Evolutionary conservation across 108 stramenopile genomes (phyloP).

Genomic region (Aureococcus anophagefferens): DNA sequence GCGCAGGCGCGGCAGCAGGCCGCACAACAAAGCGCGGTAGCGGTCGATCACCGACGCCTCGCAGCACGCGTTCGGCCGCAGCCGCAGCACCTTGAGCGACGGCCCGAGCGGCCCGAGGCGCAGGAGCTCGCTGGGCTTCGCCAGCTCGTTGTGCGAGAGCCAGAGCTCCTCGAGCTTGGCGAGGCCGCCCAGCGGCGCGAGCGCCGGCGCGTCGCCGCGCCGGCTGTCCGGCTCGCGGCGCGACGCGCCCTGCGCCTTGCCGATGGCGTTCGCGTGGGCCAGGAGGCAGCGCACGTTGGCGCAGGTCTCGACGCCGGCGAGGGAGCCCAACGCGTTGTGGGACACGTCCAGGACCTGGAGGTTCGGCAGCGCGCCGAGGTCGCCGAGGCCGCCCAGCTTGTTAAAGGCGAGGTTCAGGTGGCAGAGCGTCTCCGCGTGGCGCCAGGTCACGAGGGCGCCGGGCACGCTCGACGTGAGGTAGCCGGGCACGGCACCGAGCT

Average conservation of each 20-base stretch:
- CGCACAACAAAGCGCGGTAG: neutral
- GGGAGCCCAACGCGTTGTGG: neutral
- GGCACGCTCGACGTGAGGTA: too few species aligned
- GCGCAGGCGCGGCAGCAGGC: neutral
- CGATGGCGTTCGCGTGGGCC: neutral
- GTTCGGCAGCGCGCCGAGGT: neutral
- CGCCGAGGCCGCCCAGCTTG: neutral
- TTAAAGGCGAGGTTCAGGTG: neutral
- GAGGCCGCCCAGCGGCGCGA: too few species aligned
- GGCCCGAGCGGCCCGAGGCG: neutral
- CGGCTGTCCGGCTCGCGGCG: too few species aligned
- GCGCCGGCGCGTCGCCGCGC: too few species aligned
- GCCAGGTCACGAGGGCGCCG: too few species aligned
- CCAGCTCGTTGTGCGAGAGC: neutral
- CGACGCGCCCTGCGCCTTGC: too few species aligned
- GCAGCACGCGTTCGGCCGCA: neutral
- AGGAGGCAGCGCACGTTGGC: neutral
- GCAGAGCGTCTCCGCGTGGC: neutral
- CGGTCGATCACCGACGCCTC: neutral
- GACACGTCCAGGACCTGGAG: neutral
- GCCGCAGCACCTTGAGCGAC: neutral
- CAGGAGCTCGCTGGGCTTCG: neutral
- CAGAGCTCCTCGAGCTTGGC: neutral
- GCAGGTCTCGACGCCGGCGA: neutral
- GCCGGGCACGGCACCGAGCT: too few species aligned